These are phyloP conservation scores for Paxillus rubicundulus DNA, from an alignment of 768 basidiomycete species.

Conservation along the genomic window DNA sequence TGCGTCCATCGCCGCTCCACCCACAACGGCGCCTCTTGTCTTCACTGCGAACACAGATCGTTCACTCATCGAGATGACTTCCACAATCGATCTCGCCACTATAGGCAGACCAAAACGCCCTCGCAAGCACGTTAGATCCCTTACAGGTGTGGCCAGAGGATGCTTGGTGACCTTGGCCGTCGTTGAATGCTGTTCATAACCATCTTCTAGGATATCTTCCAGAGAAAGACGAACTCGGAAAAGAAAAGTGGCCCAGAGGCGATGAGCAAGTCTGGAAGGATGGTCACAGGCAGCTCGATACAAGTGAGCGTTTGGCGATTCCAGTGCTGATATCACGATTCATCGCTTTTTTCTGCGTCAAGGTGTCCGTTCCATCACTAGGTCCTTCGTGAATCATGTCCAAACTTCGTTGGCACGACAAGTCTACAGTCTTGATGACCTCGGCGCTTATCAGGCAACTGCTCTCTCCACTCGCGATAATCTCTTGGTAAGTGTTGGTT, in stretches of 20 bases:
- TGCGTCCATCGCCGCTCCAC: neutral
- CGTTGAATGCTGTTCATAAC: neutral
- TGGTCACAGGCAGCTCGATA: slow-evolving; percentile 54
- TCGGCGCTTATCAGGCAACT: slow-evolving; percentile 90
- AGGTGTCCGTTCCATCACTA: slow-evolving; percentile 66
- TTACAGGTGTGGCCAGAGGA: slow-evolving; percentile 47
- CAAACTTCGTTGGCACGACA: slow-evolving; percentile 90
- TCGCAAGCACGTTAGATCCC: slow-evolving; percentile 65
- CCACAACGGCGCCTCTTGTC: neutral
- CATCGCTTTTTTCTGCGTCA: slow-evolving; percentile 5
- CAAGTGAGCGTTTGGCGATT: slow-evolving; percentile 37
- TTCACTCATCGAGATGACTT: slow-evolving; percentile 48
- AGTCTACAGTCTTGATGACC: slow-evolving; percentile 81
- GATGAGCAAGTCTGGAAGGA: slow-evolving; percentile 75
- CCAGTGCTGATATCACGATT: slow-evolving; percentile 2
- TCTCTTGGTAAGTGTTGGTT: slow-evolving; percentile 56
- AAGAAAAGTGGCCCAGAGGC: slow-evolving; percentile 84
- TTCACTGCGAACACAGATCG: neutral
- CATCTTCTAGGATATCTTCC: slow-evolving; percentile 65
- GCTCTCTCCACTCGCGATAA: slow-evolving; percentile 87
- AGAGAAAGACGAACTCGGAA: slow-evolving; percentile 70
- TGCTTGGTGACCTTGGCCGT: neutral
- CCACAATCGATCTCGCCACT: slow-evolving; percentile 58
- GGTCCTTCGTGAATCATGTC: slow-evolving; percentile 77
- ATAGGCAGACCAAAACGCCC: slow-evolving; percentile 57